Evolutionary conservation across 2,329 filamentous ascomycete genomes (phyloP).

Genomic region (Exophiala aquamarina): DNA sequence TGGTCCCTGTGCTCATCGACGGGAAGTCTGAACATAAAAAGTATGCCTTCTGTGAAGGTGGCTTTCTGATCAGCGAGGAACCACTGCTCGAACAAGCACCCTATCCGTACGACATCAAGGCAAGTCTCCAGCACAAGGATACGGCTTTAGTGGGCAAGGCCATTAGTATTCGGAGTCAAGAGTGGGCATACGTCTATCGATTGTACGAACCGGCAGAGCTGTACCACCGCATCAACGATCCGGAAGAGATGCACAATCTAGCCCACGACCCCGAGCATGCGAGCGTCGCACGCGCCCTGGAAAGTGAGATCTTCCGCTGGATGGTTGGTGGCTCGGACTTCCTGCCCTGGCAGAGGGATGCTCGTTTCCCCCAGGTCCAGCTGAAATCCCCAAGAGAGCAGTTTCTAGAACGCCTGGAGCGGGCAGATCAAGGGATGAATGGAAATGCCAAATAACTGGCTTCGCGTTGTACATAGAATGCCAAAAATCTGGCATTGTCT

Average conservation of each 20-base stretch:
- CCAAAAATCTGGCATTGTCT: too few species aligned
- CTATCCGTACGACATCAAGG: constrained; percentile 50
- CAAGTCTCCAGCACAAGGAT: constrained; percentile 47
- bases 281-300: constrained; percentile 25
- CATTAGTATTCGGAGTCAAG: constrained; percentile 27
- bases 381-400: constrained; percentile 32
- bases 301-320: constrained; percentile 41
- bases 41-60: constrained; percentile 48
- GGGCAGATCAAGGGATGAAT: neutral
- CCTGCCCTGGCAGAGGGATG: constrained; percentile 38
- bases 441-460: neutral
- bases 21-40: constrained; percentile 34
- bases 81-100: constrained; percentile 45
- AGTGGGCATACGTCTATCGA: constrained; percentile 47
- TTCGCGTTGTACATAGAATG: too few species aligned
- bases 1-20: constrained; percentile 33
- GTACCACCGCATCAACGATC: constrained; percentile 41
- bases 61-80: constrained; percentile 46
- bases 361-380: constrained; percentile 37
- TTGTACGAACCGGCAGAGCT: constrained; percentile 48
- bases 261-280: constrained; percentile 35
- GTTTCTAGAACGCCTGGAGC: neutral
- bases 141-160: constrained; percentile 46
- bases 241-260: constrained; percentile 45
- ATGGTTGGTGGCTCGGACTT: constrained; percentile 37